Evolutionary conservation across 2,329 filamentous ascomycete species (phyloP), one percentile per base, ranked within the genome.

Genomic region (Shiraia bambusicola): DNA sequence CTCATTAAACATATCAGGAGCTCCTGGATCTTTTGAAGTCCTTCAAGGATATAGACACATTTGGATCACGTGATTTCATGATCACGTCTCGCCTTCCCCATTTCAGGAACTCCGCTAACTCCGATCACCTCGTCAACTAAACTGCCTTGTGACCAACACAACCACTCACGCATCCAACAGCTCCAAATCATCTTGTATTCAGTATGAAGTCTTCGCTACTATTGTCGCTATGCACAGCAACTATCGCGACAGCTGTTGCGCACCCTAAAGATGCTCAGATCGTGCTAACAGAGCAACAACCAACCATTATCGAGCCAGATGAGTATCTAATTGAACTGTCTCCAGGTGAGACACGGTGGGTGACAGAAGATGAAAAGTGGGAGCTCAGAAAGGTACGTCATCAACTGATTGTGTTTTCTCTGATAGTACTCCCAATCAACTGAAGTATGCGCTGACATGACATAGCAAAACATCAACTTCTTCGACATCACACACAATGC

Each of bases 351-450:
- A 91, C 84, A 16, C 76, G 79, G 76, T 93, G 88, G 87, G 85
- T 96, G 24, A 94, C 88, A 0, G 92, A 97, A 61, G 88, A 95
- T 26, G 84, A 96, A 73, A 98, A 97, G 72, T 96, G 92, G 90
- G 83, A 85, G 69, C 74, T 97, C 51, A 84, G 87, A 62, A 79
- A 89, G 56, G 90, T 94, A 78, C n/a, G n/a, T n/a, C n/a, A n/a
- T n/a, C n/a, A n/a, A n/a, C n/a, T n/a, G n/a, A n/a, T n/a, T n/a
- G n/a, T 43, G 81, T 72, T 11, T 10, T 15, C 2, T 19, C 6
- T 6, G 25, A 10, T 4, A 4, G 22, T 8, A 11, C 16, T 15
- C 15, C 14, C 7, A 41, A 8, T 8, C 11, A 12, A 6, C 22
- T 24, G 13, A 30, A 40, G 17, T 26, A 13, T 29, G 9, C 16